Conservation (phyloP, 2,329 filamentous ascomycete species). For the Claviceps purpurea region DNA sequence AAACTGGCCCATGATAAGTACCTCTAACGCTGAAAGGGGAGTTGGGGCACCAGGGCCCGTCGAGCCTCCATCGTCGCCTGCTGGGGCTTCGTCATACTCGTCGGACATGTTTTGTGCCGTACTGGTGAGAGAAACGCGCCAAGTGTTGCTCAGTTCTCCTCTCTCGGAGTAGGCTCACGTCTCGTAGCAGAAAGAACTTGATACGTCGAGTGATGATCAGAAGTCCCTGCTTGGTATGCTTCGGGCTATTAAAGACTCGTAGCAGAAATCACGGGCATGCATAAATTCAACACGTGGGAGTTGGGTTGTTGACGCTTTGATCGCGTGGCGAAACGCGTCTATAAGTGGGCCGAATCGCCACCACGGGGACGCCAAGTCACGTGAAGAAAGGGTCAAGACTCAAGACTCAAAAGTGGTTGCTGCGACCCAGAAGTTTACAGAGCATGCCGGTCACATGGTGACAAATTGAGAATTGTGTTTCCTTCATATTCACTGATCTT, state of each 20-base stretch:
- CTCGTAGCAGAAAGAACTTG: background rate
- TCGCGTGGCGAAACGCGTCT: constrained; percentile 18
- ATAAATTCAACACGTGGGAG: background rate
- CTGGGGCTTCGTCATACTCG: constrained; percentile 53
- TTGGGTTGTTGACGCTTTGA: background rate
- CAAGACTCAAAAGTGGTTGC: no score
- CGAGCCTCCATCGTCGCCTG: constrained; percentile 54
- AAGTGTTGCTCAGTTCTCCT: background rate
- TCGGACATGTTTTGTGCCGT: constrained; percentile 27
- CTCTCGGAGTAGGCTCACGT: background rate
- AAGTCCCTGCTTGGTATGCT: background rate
- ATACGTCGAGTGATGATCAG: background rate
- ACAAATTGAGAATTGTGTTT: background rate
- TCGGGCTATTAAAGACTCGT: no score
- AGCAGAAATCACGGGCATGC: background rate
- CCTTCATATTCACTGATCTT: background rate
- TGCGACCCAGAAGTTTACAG: no score
- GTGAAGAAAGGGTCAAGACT: constrained; percentile 11
- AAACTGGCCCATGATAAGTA: constrained; percentile 23
- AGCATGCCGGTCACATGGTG: background rate
- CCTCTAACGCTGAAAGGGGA: constrained; percentile 73
- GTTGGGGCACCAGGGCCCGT: constrained; percentile 88
- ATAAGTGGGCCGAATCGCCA: constrained; percentile 13
- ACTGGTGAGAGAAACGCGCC: background rate
- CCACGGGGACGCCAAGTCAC: constrained; percentile 25